Percentiles rank a stretch among this genome's conserved stretches.
Conservation (phyloP, 306 rosid species). For the Benincasa hispida region DNA sequence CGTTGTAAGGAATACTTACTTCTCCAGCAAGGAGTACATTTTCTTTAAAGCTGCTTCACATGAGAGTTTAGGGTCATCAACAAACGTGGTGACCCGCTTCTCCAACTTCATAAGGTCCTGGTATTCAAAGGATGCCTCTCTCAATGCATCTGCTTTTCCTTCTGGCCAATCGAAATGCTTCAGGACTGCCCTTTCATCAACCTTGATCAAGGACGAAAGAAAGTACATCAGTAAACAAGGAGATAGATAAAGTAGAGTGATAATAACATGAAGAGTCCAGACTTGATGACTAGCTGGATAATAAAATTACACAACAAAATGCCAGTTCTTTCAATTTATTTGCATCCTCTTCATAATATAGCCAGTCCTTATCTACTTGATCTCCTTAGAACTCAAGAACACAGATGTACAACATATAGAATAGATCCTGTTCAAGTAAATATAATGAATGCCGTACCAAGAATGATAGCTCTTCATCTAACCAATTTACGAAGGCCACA, state of each 20-base stretch:
- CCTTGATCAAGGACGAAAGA: constrained; percentile 32
- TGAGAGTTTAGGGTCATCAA: constrained; percentile 68
- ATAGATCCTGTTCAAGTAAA: too few species aligned
- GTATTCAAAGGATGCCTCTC: constrained; percentile 96
- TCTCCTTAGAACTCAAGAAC: too few species aligned
- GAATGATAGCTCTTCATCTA: constrained; percentile 72
- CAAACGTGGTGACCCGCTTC: constrained; percentile 66
- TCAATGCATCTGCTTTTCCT: constrained; percentile 95
- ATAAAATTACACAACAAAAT: background rate
- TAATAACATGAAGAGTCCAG: background rate
- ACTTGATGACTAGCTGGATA: background rate
- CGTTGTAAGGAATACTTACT: constrained; percentile 29
- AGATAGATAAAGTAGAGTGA: background rate
- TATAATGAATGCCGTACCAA: constrained; percentile 25
- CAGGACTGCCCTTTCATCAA: constrained; percentile 94
- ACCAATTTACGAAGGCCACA: constrained; percentile 94
- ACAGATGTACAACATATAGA: too few species aligned
- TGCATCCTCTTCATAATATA: background rate
- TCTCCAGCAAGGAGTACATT: constrained; percentile 96
- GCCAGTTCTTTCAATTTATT: background rate
- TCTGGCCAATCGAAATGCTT: constrained; percentile 99
- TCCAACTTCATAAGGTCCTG: constrained; percentile 88
- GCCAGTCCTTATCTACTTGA: background rate
- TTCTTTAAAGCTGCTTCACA: constrained; percentile 87
- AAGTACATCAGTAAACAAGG: constrained; percentile 5